Conservation (phyloP, 139 green algal genomes). For the Chlorella sp. region DNA sequence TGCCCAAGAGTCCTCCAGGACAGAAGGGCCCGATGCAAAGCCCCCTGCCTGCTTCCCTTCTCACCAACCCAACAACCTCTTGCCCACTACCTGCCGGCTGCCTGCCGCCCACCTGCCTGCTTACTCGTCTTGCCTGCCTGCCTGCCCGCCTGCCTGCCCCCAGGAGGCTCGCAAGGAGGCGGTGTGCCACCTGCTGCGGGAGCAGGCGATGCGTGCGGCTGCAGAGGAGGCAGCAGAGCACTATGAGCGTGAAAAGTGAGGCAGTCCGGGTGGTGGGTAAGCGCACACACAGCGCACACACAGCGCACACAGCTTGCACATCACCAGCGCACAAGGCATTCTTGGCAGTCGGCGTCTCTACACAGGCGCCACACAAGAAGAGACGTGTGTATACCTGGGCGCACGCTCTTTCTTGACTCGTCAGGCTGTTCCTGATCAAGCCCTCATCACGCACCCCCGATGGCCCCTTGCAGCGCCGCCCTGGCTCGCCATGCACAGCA, state of each 20-base stretch:
- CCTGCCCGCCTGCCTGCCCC: no score
- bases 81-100: neutral
- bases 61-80: neutral
- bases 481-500: neutral
- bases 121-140: no score
- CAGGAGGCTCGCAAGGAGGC: constrained; percentile 21
- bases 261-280: no score
- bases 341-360: no score
- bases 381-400: no score
- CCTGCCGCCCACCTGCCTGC: neutral
- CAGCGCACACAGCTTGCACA: no score
- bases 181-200: constrained; percentile 27
- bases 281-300: no score
- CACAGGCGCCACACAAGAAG: no score
- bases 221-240: neutral
- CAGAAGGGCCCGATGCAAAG: neutral
- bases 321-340: no score
- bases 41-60: neutral
- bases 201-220: constrained; percentile 10
- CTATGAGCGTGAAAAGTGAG: neutral
- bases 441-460: no score
- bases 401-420: no score
- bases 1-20: neutral
- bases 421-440: no score
- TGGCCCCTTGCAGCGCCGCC: neutral